Evolutionary conservation across 2,329 filamentous ascomycete genomes (phyloP).

Genomic region (Fusarium sp.): DNA sequence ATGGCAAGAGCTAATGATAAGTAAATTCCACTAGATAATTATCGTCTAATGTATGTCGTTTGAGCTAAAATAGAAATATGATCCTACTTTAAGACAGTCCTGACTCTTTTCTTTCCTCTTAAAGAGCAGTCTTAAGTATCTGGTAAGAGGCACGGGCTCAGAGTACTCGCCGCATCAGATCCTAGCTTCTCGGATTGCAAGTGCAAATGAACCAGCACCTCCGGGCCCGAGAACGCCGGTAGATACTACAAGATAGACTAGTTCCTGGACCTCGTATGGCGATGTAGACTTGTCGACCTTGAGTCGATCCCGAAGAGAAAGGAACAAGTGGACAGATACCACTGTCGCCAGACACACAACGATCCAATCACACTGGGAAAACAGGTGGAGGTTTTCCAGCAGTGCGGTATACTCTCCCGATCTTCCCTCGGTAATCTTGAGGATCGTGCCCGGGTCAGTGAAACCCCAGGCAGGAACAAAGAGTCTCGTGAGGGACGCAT

Average conservation of each 20-base stretch:
- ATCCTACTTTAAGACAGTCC: background rate
- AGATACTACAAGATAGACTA: background rate
- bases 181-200: background rate
- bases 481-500: background rate
- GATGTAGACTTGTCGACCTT: background rate
- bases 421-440: background rate
- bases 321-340: background rate
- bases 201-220: background rate
- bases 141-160: rapidly evolving
- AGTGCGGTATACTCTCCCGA: background rate
- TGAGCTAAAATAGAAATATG: too few relatives aligned
- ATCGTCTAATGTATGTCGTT: too few relatives aligned
- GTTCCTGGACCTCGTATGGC: background rate
- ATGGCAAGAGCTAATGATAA: too few relatives aligned
- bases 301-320: background rate
- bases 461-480: background rate
- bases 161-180: background rate
- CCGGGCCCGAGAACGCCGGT: background rate
- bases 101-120: background rate
- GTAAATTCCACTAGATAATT: too few relatives aligned
- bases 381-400: background rate
- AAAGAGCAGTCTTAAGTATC: background rate
- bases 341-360: background rate
- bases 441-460: background rate
- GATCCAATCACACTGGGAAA: background rate